phyloP scores from a whole-genome alignment of 2,329 filamentous ascomycete genomes.

The Cercospora nicotianae region DNA sequence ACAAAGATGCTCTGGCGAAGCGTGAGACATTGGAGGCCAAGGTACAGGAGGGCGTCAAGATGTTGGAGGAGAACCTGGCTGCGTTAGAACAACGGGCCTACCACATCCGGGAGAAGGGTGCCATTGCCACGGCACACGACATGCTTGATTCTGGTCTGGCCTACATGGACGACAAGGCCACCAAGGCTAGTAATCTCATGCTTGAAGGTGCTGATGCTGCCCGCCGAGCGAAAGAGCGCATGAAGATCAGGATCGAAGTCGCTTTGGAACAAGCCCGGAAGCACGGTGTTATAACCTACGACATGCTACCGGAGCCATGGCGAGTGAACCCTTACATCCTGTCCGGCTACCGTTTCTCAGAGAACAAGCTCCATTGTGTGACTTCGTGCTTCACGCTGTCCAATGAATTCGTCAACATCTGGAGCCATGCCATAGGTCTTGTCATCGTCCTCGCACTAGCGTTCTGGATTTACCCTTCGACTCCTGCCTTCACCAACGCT shows the following conservation, averaged over 20 bases:
- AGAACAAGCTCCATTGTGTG: slow-evolving; percentile 86
- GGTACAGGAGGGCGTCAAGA: slow-evolving; percentile 78
- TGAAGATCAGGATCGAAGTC: slow-evolving; percentile 67
- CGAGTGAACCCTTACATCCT: slow-evolving; percentile 91
- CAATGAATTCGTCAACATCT: slow-evolving; percentile 97
- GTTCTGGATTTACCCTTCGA: slow-evolving; percentile 93
- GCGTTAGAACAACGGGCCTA: slow-evolving; percentile 83
- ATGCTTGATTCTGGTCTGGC: slow-evolving; percentile 77
- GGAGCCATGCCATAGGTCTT: slow-evolving; percentile 91
- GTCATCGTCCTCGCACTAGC: slow-evolving; percentile 82
- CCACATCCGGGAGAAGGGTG: slow-evolving; percentile 73
- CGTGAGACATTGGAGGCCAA: slow-evolving; percentile 91
- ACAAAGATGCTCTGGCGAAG: slow-evolving; percentile 79
- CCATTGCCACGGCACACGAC: slow-evolving; percentile 69
- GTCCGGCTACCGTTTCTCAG: slow-evolving; percentile 88
- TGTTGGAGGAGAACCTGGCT: slow-evolving; percentile 80
- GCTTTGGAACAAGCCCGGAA: slow-evolving; percentile 80
- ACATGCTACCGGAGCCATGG: slow-evolving; percentile 90
- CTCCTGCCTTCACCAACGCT: slow-evolving; percentile 80
- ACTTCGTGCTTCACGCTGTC: slow-evolving; percentile 74
- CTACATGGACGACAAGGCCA: slow-evolving; percentile 76
- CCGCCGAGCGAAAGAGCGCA: slow-evolving; percentile 69
- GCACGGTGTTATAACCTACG: slow-evolving; percentile 80
- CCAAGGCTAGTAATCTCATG: slow-evolving; percentile 71
- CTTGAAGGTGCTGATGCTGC: slow-evolving; percentile 81